These are phyloP conservation scores for Thermoascus crustaceus DNA, from an alignment of 2,329 filamentous ascomycete species.

Conservation along the genomic window DNA sequence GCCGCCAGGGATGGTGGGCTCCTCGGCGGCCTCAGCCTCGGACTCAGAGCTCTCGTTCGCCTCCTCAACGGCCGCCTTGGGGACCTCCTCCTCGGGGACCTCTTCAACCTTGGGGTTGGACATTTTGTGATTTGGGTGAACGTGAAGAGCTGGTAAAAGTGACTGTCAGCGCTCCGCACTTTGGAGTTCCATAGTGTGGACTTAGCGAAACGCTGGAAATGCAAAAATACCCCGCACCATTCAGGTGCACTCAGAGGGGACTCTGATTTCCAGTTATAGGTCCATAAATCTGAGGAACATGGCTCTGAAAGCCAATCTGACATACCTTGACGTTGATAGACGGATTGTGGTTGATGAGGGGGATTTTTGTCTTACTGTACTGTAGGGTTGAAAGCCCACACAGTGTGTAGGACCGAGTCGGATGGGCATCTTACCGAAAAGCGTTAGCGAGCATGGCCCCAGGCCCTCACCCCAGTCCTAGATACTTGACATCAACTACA, in stretches of 20 bases:
- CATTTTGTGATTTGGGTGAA: slow-evolving; percentile 52
- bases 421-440: slow-evolving; percentile 31
- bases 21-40: slow-evolving; percentile 40
- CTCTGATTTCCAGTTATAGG: neutral
- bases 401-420: slow-evolving; percentile 29
- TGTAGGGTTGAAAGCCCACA: slow-evolving; percentile 28
- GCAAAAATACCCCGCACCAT: slow-evolving; percentile 1
- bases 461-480: slow-evolving; percentile 21
- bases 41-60: slow-evolving; percentile 46
- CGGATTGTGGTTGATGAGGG: slow-evolving; percentile 27
- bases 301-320: slow-evolving; percentile 13
- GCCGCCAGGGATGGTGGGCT: slow-evolving; percentile 67
- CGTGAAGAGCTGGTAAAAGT: slow-evolving; percentile 13
- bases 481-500: neutral
- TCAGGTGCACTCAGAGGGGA: neutral
- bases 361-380: slow-evolving; percentile 31
- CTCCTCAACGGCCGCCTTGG: slow-evolving; percentile 75
- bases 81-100: slow-evolving; percentile 76
- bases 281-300: neutral
- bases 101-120: slow-evolving; percentile 97
- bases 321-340: slow-evolving; percentile 29
- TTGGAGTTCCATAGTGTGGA: slow-evolving; percentile 5
- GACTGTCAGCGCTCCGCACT: slow-evolving; percentile 14
- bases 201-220: neutral
- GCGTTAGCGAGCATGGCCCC: slow-evolving; percentile 28